Conservation (phyloP, 495 filamentous ascomycete species). For the Neurospora sp. region DNA sequence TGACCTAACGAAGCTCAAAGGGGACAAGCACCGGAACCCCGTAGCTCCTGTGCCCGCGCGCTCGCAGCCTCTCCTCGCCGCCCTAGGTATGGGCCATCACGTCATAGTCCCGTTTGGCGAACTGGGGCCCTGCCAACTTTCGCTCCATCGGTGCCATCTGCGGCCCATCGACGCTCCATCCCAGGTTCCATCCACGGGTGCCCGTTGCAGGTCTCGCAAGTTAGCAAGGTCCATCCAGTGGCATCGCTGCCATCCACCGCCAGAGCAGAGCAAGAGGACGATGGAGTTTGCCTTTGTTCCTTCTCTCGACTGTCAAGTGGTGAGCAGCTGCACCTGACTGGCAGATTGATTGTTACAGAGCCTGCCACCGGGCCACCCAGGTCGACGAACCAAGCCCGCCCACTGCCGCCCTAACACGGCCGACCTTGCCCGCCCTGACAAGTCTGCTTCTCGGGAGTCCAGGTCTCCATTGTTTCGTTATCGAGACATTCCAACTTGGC, state of each 20-base stretch:
- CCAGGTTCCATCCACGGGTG: background rate
- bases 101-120: conserved; percentile 21
- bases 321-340: background rate
- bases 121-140: conserved; percentile 19
- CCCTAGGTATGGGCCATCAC: conserved; percentile 10
- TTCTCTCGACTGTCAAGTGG: background rate
- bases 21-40: background rate
- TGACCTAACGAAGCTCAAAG: background rate
- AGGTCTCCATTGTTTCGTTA: background rate
- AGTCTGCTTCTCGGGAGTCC: background rate
- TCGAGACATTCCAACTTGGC: background rate
- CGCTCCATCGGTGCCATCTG: background rate
- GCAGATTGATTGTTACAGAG: background rate
- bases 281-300: background rate
- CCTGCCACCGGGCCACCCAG: background rate
- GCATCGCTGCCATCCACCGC: background rate
- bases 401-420: background rate
- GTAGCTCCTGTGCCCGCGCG: background rate
- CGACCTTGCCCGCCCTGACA: background rate
- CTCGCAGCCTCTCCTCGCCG: conserved; percentile 4
- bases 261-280: background rate
- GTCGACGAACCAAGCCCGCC: background rate
- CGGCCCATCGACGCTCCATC: background rate
- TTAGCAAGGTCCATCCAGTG: background rate
- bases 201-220: background rate